Base-by-base conservation (phyloP, 768 basidiomycete species). In the Phylloporus scabripes region DNA sequence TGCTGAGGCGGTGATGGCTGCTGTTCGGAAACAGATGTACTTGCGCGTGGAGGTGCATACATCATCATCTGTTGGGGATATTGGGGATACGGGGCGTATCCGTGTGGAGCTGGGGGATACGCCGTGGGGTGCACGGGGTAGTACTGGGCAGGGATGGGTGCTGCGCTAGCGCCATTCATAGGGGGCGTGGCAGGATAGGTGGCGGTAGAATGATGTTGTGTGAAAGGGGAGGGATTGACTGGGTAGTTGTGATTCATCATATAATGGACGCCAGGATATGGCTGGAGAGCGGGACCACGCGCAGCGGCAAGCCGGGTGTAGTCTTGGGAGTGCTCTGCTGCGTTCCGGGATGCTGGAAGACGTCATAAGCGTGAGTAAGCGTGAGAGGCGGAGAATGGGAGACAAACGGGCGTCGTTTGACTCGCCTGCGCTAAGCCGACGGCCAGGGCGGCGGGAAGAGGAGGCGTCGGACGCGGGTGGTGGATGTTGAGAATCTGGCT, bases 181-280 rank as follows among this genome's bases (percentile, higher is more conserved):
- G 70, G 48, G 12, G 68, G 59, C 12, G 60, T 54, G 26, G 65
- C 45, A 42, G 65, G 60, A 33, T 69, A 53, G 42, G 64, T 32
- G 67, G 79, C 53, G 60, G 74, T 10, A 53, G 67, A 57, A 68
- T 70, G 70, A 17, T 71, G 67, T 38, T 74, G 72, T 21, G 74
- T 55, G 54, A 74, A 76, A 10, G 72, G 71, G 48, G 82, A 74
- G 51, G 79, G 78, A 60, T 79, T 81, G 55, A 80, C 70, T 21
- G 82, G 76, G 41, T 86, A 88, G 51, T 78, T 69, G 46, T 81
- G 80, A 64, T 87, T 88, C 84, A 87, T 87, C 64, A 81, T 73
- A 59, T 63, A 70, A 40, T 78, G 80, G 8, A 77, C 70, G 21
- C 70, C 72, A 41, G 79, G 78, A 64, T 81, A 82, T 14, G 80